Evolutionary conservation across 2,329 filamentous ascomycete genomes (phyloP).

Genomic region (Berkeleyomyces rouxiae): DNA sequence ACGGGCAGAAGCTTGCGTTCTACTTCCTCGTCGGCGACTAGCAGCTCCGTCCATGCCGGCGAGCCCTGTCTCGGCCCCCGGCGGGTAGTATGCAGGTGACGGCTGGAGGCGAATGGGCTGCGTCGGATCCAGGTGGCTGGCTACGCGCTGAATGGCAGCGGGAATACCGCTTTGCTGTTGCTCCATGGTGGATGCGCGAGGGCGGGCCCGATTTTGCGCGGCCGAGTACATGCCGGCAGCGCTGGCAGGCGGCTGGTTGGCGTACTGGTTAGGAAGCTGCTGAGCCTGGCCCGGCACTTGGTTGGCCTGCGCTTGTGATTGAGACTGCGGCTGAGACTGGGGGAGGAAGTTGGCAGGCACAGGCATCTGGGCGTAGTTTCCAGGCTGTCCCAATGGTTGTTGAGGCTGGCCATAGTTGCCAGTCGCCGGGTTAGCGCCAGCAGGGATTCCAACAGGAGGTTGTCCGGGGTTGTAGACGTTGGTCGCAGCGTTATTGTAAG

Average conservation of each 20-base stretch:
- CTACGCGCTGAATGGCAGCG: slow-evolving; percentile 80
- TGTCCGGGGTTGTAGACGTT: slow-evolving; percentile 17
- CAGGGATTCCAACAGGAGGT: slow-evolving; percentile 7
- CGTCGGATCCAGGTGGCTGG: slow-evolving; percentile 86
- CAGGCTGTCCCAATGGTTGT: slow-evolving; percentile 2
- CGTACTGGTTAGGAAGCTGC: slow-evolving; percentile 49
- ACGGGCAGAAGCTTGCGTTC: slow-evolving; percentile 43
- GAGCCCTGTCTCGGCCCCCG: slow-evolving; percentile 54
- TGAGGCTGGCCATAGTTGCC: slow-evolving; percentile 20
- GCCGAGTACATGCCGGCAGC: slow-evolving; percentile 13
- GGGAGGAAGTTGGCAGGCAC: slow-evolving; percentile 15
- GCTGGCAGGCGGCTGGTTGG: slow-evolving; percentile 26
- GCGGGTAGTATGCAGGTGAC: slow-evolving; percentile 92
- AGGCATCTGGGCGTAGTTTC: slow-evolving; percentile 1
- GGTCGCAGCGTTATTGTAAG: slow-evolving; percentile 32
- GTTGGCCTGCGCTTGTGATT: slow-evolving; percentile 3
- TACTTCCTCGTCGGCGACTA: slow-evolving; percentile 58
- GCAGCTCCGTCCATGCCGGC: slow-evolving; percentile 47
- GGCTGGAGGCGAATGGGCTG: slow-evolving; percentile 88
- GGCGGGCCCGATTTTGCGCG: slow-evolving; percentile 51
- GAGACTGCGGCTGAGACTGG: slow-evolving; percentile 34
- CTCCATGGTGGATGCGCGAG: slow-evolving; percentile 91
- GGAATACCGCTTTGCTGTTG: slow-evolving; percentile 87
- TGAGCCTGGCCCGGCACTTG: slow-evolving; percentile 31
- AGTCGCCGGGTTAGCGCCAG: slow-evolving; percentile 2